These are phyloP conservation scores for Delitschia confertaspora DNA, from an alignment of 495 filamentous ascomycete species.

Conservation along the genomic window DNA sequence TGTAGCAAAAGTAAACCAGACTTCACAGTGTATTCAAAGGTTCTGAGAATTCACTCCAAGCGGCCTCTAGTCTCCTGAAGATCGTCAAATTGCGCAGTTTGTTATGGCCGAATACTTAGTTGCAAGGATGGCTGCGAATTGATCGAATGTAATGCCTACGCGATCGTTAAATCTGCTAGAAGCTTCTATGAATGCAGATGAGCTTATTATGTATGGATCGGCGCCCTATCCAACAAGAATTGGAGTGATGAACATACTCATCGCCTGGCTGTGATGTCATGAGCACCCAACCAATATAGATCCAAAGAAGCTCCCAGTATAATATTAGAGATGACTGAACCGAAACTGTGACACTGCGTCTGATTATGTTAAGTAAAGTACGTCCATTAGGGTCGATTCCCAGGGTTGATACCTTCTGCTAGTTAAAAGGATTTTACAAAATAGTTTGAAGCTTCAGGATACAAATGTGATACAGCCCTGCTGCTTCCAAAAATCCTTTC, in stretches of 20 bases:
- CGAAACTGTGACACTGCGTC: background rate
- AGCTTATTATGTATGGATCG: slow-evolving; percentile 5
- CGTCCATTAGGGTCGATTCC: slow-evolving; percentile 1
- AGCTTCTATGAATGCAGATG: background rate
- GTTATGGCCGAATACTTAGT: background rate
- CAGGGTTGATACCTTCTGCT: slow-evolving; percentile 5
- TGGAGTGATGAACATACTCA: slow-evolving; percentile 7
- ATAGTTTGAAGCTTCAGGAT: slow-evolving; percentile 5
- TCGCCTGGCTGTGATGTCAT: background rate
- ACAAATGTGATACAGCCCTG: slow-evolving; percentile 1
- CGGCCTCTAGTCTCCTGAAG: background rate
- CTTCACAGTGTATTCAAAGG: background rate
- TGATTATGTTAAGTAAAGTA: slow-evolving; percentile 5
- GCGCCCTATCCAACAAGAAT: slow-evolving; percentile 5
- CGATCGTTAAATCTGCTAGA: background rate
- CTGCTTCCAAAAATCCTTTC: background rate
- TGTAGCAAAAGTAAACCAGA: no score
- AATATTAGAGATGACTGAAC: background rate
- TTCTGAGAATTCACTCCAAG: slow-evolving; percentile 1
- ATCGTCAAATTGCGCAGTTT: background rate
- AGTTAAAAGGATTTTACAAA: background rate
- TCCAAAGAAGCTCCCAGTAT: background rate
- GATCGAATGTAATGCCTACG: background rate
- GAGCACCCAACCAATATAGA: background rate
- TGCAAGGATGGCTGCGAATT: background rate